Evolutionary conservation across 176 grass and related monocot species (phyloP), one percentile per base, ranked within the genome.

Genomic region (Secale cereale): DNA sequence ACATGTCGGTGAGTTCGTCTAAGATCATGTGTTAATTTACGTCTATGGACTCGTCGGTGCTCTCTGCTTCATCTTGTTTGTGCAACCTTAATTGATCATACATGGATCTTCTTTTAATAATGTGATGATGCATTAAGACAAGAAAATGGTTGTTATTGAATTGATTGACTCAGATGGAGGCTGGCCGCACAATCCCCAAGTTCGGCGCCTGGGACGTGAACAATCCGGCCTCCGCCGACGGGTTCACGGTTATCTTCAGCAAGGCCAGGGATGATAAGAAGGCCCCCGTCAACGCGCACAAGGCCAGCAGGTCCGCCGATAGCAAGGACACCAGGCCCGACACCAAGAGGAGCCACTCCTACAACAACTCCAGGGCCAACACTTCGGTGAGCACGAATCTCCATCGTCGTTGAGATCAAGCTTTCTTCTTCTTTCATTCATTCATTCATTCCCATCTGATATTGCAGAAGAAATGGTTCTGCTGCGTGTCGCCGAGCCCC

Each of bases 211-310:
- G 95, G 93, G 92, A 98, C 80, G 93, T 93, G 46, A 98, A 95
- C 69, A 90, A 98, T 71, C 95, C 93, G 43, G 95, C 95, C 28
- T 95, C 91, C 7, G 91, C 95, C 17, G 92, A 98, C 20, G 95
- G 90, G 59, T 97, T 97, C 76, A 97, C 95, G 48, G 90, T 92
- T 2, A 94, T 97, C 73, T 97, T 97, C 86, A 92, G 91, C 95
- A 97, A 97, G 77, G 94, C 94, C 81, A 94, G 94, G 83, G 92
- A 97, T 77, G 94, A 94, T 65, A 94, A 91, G 84, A 97, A 94
- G 80, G 83, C 66, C 80, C 88, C 88, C 27, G 10, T 5, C 33
- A 83, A 83, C 50, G 32, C 16, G 74, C 79, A 86, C 88, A 74
- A 45, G 66, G 64, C 8, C 59, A 87, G 78, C 23, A 92, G 60